Base-by-base conservation (phyloP, 2,329 filamentous ascomycete species). In the Monosporascus sp. region DNA sequence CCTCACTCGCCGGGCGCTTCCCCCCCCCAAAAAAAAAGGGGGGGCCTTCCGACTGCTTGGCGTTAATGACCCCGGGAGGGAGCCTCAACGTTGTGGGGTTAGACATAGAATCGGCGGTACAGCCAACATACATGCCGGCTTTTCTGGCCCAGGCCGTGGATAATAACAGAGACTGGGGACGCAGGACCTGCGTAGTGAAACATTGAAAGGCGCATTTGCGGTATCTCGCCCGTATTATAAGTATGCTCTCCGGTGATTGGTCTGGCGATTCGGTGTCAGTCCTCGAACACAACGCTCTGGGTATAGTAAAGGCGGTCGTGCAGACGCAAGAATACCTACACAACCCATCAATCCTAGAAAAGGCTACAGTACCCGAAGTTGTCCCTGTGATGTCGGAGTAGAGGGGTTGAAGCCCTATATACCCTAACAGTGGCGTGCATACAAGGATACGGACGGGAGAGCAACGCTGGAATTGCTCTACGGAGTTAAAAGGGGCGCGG, bases 71-170 rank as follows among this genome's bases (percentile, higher is more conserved):
- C 48, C 3, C 60, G 65, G 14, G 59, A 70, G 15, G 63, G 70
- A 27, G 69, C 25, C 58, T 73, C 22, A 72, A 68, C 52, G 60
- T 70, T 14, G 67, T 71, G 51, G 51, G 70, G 1, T 57, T 64
- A 3, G 56, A 63, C 34, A 63, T 65, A 20, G 61, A 65, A 36
- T 64, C 63, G 7, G 71, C 70, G 0, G 63, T 72, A 15, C 56
- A 70, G 7, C 66, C 67, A 5, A 72, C 70, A 36, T 73, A 73
- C 42, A 68, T 69, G 54, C 70, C 71, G 2, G 69, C 68, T 2
- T 59, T 72, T 14, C 57, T 70, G 25, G 62, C 62, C 6, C 65
- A 66, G 42, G 63, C 60, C 1, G 58, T 72, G 37, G 59, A 65
- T 47, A 14, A 31, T 31, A 54, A 52, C 17, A 58, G 50, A 1